Evolutionary conservation across 768 basidiomycete species (phyloP), one percentile per base, ranked within the genome.

Genomic region (Lactarius hengduanensis): DNA sequence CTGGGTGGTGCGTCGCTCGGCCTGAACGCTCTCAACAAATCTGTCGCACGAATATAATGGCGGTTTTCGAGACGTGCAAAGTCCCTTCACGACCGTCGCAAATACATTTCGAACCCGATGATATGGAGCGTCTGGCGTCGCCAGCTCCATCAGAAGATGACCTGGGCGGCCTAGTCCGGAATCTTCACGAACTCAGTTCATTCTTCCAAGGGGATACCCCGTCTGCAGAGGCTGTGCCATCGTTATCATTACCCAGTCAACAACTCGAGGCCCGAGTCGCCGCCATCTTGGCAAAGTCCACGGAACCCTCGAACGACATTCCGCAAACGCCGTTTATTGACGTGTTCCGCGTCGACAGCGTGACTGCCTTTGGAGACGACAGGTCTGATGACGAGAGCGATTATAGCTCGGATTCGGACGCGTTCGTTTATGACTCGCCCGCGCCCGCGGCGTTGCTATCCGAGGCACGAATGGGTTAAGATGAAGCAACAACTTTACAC

Each of bases 1-100:
- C 90, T 3, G 95, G 95, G 20, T 97, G 95, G 95, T 91, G 86
- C 69, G 83, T 95, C 57, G 84, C 92, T 28, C 87, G 86, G 70
- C 81, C 84, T 8, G 86, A 89, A 61, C 78, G 79, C 20, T 79
- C 83, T 34, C 83, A 87, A 36, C 82, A 83, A 3, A 79, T 80
- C 26, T 94, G 91, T 71, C 83, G 91, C 55, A 79, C 84, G 50
- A 96, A 95, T 73, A 82, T 96, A 69, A 83, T 88, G 76, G 90
- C 91, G 2, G 91, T 96, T 15, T 94, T 91, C 69, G 92, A 92
- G 70, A 91, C 91, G 5, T 94, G 90, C 75, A 86, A 87, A 40
- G 82, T 88, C 73, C 83, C 86, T 15, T 78, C 84, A 41, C 80
- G 91, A 40, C 86, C 90, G 16, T 88, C 89, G 43, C 81, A 87